Base-by-base conservation (phyloP, 345 rosid genomes). In the Raphanus sativus region DNA sequence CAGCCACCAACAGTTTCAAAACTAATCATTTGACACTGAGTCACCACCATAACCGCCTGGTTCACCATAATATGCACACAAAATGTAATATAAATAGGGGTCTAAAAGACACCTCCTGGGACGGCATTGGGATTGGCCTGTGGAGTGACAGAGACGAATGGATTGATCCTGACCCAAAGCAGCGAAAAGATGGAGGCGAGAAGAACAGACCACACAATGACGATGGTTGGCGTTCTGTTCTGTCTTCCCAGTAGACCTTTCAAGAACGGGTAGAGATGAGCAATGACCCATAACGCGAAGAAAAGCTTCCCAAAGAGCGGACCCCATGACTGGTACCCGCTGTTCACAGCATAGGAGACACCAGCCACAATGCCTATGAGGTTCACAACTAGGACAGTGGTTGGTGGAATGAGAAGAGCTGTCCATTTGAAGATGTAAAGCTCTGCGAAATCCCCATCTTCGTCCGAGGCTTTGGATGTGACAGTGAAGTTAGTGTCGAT, bases 281-380 rank as follows among this genome's bases (percentile, higher is more conserved):
- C 98, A 73, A 95, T 86, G 40, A 95, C 99, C 99, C 99, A 95
- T 25, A 95, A 73, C 54, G 98, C 98, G 1, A 94, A 94, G 91
- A 94, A 94, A 73, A 94, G 89, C 90, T 88, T 92, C 62, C 98
- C 98, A 8, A 94, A 94, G 29, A 94, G 93, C 0, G 99, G 98
- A 62, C 99, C 98, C 99, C 99, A 95, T 0, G 99, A 95, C 67
- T 95, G 99, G 85, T 95, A 95, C 3, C 99, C 99, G 1, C 99
- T 95, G 90, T 95, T 95, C 33, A 92, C 83, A 28, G 99, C 99
- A 32, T 77, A 92, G 0, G 99, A 95, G 17, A 95, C 94, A n/a
- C 99, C 99, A 2, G 99, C 99, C 58, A 95, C 99, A n/a, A 95
- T 89, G 33, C 99, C 98, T 21, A 95, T 87, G 77, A 95, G 61